Evolutionary conservation across 108 stramenopile genomes (phyloP).

Genomic region (Pseudonitzschia delicatissima): DNA sequence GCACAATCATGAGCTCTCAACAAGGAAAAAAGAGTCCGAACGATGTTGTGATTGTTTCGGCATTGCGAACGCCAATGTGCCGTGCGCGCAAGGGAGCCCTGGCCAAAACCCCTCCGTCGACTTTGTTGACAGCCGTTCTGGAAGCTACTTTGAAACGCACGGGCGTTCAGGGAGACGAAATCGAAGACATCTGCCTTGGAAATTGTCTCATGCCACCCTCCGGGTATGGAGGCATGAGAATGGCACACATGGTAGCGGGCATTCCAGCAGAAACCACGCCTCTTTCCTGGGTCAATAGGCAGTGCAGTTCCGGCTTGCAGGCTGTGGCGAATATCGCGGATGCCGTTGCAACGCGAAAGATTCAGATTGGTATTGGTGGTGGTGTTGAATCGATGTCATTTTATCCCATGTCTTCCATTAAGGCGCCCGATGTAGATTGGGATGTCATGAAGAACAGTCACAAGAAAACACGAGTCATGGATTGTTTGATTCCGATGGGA

Average conservation of each 20-base stretch:
- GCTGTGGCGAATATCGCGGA: constrained; percentile 89
- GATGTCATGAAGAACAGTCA: constrained; percentile 43
- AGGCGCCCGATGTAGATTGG: constrained; percentile 79
- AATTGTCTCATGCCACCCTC: constrained; percentile 90
- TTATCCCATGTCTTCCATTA: constrained; percentile 59
- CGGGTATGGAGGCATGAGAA: constrained; percentile 83
- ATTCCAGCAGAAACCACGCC: constrained; percentile 66
- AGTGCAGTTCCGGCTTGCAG: constrained; percentile 94
- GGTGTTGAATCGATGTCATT: constrained; percentile 93
- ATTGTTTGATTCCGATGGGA: constrained; percentile 95
- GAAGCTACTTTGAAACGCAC: constrained; percentile 30
- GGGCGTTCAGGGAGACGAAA: constrained; percentile 23
- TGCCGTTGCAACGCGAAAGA: constrained; percentile 70
- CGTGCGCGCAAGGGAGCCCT: constrained; percentile 75
- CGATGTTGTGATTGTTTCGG: constrained; percentile 81
- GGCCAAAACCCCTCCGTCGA: constrained; percentile 67
- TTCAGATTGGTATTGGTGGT: constrained; percentile 86
- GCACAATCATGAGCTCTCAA: neutral
- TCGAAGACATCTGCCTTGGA: constrained; percentile 89
- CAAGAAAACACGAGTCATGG: constrained; percentile 40
- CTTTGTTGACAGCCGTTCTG: constrained; percentile 66
- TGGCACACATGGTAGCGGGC: constrained; percentile 89
- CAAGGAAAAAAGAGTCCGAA: constrained; percentile 30
- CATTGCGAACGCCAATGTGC: constrained; percentile 82
- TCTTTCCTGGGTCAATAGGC: constrained; percentile 73